Evolutionary conservation across 2,329 filamentous ascomycete genomes (phyloP).

Genomic region (Aspergillus intermedius): DNA sequence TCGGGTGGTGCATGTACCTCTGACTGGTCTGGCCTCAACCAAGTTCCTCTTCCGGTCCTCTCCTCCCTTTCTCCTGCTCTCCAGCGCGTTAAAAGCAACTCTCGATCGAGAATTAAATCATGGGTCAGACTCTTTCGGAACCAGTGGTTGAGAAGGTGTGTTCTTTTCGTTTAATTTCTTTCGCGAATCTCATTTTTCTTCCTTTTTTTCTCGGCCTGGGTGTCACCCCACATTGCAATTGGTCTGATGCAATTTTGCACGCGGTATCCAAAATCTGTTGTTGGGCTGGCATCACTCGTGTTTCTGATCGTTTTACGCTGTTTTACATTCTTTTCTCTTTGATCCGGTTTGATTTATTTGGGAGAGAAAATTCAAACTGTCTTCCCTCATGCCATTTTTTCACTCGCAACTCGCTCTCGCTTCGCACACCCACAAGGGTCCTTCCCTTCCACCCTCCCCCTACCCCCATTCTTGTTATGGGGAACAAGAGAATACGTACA

Average conservation of each 20-base stretch:
- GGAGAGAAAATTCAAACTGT: neutral
- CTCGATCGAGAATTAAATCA: slow-evolving; percentile 42
- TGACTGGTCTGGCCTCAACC: neutral
- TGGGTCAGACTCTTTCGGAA: slow-evolving; percentile 99
- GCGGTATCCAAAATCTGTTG: slow-evolving; percentile 4
- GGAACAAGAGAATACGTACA: no score
- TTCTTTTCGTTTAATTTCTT: slow-evolving; percentile 10
- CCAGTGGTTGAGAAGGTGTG: slow-evolving; percentile 97
- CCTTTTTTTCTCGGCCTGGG: neutral
- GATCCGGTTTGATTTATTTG: neutral
- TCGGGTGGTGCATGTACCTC: neutral
- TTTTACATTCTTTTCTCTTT: neutral
- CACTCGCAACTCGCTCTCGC: neutral
- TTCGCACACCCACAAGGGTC: neutral
- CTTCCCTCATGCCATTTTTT: neutral
- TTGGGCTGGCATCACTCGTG: slow-evolving; percentile 1
- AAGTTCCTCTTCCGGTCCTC: slow-evolving; percentile 3
- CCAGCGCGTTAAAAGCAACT: neutral
- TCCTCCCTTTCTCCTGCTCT: slow-evolving; percentile 1
- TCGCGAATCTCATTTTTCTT: slow-evolving; percentile 15
- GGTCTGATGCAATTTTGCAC: slow-evolving; percentile 13
- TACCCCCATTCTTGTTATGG: neutral
- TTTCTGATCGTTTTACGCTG: neutral
- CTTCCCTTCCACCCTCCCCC: neutral
- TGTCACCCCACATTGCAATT: slow-evolving; percentile 21